Conservation (phyloP, 192 early-diverging fungal species). For the Coemansia sp. region DNA sequence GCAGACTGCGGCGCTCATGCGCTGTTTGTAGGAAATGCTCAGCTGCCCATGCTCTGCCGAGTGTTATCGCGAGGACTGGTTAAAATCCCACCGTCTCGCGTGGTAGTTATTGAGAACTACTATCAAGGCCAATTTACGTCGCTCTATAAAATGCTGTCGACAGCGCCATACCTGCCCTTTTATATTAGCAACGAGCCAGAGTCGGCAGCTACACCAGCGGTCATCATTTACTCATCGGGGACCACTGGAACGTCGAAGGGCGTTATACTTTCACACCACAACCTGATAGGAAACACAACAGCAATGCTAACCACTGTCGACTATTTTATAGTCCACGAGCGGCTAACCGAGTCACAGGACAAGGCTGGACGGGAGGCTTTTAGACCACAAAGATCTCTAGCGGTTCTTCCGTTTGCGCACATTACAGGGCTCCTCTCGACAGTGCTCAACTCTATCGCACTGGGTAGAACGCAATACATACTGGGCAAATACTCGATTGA, state of each 20-base stretch:
- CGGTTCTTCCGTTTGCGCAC: slow-evolving; percentile 62
- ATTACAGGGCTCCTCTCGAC: slow-evolving; percentile 55
- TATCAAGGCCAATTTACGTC: slow-evolving; percentile 52
- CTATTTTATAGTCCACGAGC: background rate
- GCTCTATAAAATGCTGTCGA: slow-evolving; percentile 4
- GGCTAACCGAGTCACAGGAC: background rate
- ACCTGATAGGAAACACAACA: slow-evolving; percentile 64
- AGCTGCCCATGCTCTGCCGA: slow-evolving; percentile 21
- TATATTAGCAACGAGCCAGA: slow-evolving; percentile 18
- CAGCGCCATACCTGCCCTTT: slow-evolving; percentile 3
- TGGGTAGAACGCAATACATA: slow-evolving; percentile 56
- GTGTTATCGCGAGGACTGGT: slow-evolving; percentile 7
- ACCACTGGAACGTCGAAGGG: slow-evolving; percentile 67
- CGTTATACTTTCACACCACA: slow-evolving; percentile 73
- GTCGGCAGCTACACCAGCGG: slow-evolving; percentile 8
- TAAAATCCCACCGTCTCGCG: background rate
- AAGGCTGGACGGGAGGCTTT: no score
- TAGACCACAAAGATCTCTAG: slow-evolving; percentile 12
- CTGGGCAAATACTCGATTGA: slow-evolving; percentile 66
- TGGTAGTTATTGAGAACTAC: slow-evolving; percentile 52
- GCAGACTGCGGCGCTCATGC: slow-evolving; percentile 55
- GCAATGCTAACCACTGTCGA: background rate
- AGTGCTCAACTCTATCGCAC: slow-evolving; percentile 13
- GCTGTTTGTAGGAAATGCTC: slow-evolving; percentile 56
- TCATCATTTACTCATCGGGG: slow-evolving; percentile 35